Percentiles rank a stretch among this genome's conserved stretches.
These are phyloP conservation scores for Verbena officinalis DNA, from an alignment of 257 asterid species.

Conservation along the genomic window DNA sequence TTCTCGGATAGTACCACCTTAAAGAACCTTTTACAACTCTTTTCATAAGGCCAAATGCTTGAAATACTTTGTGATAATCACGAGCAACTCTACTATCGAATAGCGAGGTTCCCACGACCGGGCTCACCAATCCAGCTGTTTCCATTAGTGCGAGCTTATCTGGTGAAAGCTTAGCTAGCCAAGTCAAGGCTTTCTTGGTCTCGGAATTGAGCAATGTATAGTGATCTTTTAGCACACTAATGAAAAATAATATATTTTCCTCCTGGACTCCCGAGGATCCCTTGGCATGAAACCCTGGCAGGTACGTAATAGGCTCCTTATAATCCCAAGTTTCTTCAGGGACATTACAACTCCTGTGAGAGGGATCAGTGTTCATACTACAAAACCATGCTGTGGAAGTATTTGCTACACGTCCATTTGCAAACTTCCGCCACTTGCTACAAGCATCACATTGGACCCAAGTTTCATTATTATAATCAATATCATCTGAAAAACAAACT, in stretches of 20 bases:
- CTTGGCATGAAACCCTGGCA: slow-evolving; percentile 79
- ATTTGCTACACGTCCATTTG: slow-evolving; percentile 45
- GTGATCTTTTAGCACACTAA: slow-evolving; percentile 77
- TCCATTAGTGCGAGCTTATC: slow-evolving; percentile 82
- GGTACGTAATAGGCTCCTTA: slow-evolving; percentile 59
- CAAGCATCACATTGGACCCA: slow-evolving; percentile 99
- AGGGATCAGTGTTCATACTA: slow-evolving; percentile 82
- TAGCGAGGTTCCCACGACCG: slow-evolving; percentile 56
- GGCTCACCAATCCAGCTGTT: slow-evolving; percentile 81
- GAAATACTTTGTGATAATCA: slow-evolving; percentile 73
- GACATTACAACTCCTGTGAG: slow-evolving; percentile 66
- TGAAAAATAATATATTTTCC: slow-evolving; percentile 77
- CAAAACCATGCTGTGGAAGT: slow-evolving; percentile 86
- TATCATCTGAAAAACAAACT: slow-evolving; percentile 36
- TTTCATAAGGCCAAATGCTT: slow-evolving; percentile 87
- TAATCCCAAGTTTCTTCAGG: slow-evolving; percentile 89
- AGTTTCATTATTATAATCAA: slow-evolving; percentile 58
- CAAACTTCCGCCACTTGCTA: slow-evolving; percentile 92
- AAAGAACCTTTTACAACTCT: slow-evolving; percentile 54
- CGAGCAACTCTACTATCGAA: slow-evolving; percentile 59
- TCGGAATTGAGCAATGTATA: slow-evolving; percentile 53
- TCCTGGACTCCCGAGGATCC: slow-evolving; percentile 69
- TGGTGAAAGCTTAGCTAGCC: slow-evolving; percentile 89
- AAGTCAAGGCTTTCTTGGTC: slow-evolving; percentile 78
- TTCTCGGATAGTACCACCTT: slow-evolving; percentile 87